Evolutionary conservation across 768 basidiomycete species (phyloP).

Genomic region (Hypholoma fasciculare): DNA sequence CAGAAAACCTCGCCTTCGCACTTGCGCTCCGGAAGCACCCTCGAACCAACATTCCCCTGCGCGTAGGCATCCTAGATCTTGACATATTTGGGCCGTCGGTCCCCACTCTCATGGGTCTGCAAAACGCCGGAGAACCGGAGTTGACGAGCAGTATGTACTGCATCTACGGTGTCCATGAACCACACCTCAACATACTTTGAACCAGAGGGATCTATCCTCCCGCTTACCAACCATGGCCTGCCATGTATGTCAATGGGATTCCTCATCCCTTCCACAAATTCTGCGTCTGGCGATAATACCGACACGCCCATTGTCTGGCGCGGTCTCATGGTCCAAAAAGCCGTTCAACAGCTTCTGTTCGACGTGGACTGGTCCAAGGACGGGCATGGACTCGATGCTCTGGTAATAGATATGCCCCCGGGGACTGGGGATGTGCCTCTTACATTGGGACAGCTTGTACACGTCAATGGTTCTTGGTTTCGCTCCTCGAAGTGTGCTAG

Average conservation of each 20-base stretch:
- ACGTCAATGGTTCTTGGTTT: constrained; percentile 17
- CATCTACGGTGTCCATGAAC: not conserved
- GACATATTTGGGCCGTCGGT: constrained; percentile 96
- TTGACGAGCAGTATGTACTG: constrained; percentile 63
- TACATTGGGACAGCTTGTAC: constrained; percentile 53
- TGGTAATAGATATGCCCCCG: constrained; percentile 96
- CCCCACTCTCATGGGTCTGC: constrained; percentile 91
- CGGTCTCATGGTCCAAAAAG: constrained; percentile 98
- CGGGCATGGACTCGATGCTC: constrained; percentile 67
- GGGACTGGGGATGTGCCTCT: constrained; percentile 97
- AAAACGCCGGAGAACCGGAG: constrained; percentile 72
- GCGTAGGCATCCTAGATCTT: constrained; percentile 88
- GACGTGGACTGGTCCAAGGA: constrained; percentile 84
- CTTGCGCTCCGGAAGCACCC: constrained; percentile 50
- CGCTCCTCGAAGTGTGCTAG: not conserved
- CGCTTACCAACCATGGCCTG: constrained; percentile 84
- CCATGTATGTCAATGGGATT: constrained; percentile 99
- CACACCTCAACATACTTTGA: not conserved
- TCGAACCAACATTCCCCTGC: constrained; percentile 39
- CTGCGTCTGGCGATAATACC: constrained; percentile 36
- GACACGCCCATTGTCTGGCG: constrained; percentile 93
- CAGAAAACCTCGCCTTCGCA: constrained; percentile 83
- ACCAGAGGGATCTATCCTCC: constrained; percentile 75
- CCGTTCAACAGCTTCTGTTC: constrained; percentile 93
- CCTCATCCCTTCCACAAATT: constrained; percentile 58